These are phyloP conservation scores for Pseudocercospora pini-densiflorae DNA, from an alignment of 2,329 filamentous ascomycete genomes.

Conservation along the genomic window DNA sequence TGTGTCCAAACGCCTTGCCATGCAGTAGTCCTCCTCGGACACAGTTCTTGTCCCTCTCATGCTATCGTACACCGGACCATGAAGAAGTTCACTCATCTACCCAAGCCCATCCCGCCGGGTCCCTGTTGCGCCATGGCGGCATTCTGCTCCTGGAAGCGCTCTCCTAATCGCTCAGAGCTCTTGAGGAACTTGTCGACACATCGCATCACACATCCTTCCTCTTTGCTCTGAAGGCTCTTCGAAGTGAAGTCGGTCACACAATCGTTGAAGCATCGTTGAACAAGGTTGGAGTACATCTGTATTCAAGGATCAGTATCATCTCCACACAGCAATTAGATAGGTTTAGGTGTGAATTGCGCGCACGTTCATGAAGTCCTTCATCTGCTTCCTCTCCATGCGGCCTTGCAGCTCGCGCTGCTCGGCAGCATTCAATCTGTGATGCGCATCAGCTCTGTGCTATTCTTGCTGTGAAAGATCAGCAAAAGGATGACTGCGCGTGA, in stretches of 20 bases:
- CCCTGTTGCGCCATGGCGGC: conserved; percentile 66
- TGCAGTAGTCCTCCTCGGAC: conserved; percentile 13
- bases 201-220: conserved; percentile 89
- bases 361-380: conserved; percentile 99
- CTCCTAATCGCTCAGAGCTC: conserved; percentile 83
- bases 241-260: conserved; percentile 99
- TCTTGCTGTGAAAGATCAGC: conserved; percentile 11
- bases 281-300: conserved; percentile 73
- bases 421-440: conserved; percentile 67
- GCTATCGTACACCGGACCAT: conserved; percentile 11
- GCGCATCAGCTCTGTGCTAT: conserved; percentile 18
- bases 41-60: conserved; percentile 16
- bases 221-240: conserved; percentile 85
- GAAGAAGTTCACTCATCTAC: conserved; percentile 24
- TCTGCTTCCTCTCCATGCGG: conserved; percentile 97
- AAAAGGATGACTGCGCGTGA: conserved; percentile 16
- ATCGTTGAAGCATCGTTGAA: conserved; percentile 91
- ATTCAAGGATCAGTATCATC: not conserved
- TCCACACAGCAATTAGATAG: not conserved
- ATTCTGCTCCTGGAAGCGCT: conserved; percentile 83
- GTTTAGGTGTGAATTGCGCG: conserved; percentile 44
- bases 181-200: conserved; percentile 98
- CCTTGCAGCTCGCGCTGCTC: conserved; percentile 93
- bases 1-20: conserved; percentile 26
- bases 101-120: conserved; percentile 38